These are phyloP conservation scores for Trichoderma koningiopsis DNA, from an alignment of 2,329 filamentous ascomycete genomes.

Conservation along the genomic window DNA sequence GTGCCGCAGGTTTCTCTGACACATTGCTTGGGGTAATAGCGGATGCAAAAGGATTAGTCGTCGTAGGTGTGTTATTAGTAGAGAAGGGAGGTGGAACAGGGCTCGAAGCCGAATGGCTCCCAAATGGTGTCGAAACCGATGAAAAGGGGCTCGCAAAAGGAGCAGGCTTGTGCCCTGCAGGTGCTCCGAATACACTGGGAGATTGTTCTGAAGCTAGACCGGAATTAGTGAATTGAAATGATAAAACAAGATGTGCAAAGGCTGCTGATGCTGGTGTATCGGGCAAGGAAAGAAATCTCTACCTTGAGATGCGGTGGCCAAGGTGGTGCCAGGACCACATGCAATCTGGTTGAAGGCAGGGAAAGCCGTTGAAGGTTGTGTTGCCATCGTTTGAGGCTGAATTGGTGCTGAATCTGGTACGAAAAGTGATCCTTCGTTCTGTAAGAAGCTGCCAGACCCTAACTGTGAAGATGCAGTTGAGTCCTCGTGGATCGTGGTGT, in stretches of 20 bases:
- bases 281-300: slow-evolving; percentile 2
- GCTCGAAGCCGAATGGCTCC: not conserved
- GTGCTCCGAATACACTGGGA: slow-evolving; percentile 4
- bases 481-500: slow-evolving; percentile 55
- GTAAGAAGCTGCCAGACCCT: slow-evolving; percentile 25
- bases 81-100: not conserved
- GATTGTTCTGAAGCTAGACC: slow-evolving; percentile 18
- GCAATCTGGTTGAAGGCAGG: not conserved
- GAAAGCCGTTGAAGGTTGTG: slow-evolving; percentile 16
- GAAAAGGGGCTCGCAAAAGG: slow-evolving; percentile 26
- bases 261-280: not conserved
- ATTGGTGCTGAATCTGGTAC: slow-evolving; percentile 29
- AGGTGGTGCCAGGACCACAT: slow-evolving; percentile 9
- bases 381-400: not conserved
- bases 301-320: slow-evolving; percentile 14
- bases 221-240: slow-evolving; percentile 11
- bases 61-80: not conserved
- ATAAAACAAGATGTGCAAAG: not conserved
- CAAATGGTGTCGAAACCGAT: not conserved
- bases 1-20: slow-evolving; percentile 17
- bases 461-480: slow-evolving; percentile 19
- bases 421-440: slow-evolving; percentile 37
- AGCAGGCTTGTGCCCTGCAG: slow-evolving; percentile 5
- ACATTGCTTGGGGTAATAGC: not conserved
- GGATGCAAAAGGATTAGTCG: slow-evolving; percentile 24